These are phyloP conservation scores for Umbelopsis sp. DNA, from an alignment of 192 early-diverging fungal genomes.

Conservation along the genomic window DNA sequence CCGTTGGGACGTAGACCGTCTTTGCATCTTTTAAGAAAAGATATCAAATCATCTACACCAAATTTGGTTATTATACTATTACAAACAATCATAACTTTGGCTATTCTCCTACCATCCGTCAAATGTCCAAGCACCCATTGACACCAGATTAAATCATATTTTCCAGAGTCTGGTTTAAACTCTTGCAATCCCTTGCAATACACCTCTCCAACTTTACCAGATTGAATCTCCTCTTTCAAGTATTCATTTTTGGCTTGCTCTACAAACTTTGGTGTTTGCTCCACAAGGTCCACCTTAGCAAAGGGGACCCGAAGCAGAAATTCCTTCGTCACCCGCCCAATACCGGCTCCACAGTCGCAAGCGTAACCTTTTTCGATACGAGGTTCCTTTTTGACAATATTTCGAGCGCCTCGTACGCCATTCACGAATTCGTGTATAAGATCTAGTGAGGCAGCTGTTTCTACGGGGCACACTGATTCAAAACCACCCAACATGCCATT, in stretches of 20 bases:
- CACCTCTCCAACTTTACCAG: conserved; percentile 66
- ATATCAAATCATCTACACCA: conserved; percentile 72
- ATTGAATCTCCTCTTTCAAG: conserved; percentile 56
- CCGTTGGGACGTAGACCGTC: conserved; percentile 66
- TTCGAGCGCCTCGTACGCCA: conserved; percentile 27
- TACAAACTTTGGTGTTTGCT: conserved; percentile 81
- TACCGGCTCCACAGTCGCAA: conserved; percentile 93
- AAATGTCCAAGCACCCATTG: conserved; percentile 97
- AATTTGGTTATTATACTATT: neutral
- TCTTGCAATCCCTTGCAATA: conserved; percentile 81
- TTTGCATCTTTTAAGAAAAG: conserved; percentile 81
- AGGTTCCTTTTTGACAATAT: conserved; percentile 26
- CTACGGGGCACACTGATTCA: conserved; percentile 69
- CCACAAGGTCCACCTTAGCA: conserved; percentile 88
- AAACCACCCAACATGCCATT: conserved; percentile 95
- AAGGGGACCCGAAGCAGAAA: conserved; percentile 78
- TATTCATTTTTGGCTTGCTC: conserved; percentile 67
- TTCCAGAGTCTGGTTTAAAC: conserved; percentile 64
- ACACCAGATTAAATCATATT: conserved; percentile 96
- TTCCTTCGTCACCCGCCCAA: conserved; percentile 89
- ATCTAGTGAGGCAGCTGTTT: conserved; percentile 64
- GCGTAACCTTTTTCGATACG: conserved; percentile 34
- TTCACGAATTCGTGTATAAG: conserved; percentile 73
- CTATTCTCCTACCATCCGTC: conserved; percentile 68
- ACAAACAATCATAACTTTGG: neutral